Evolutionary conservation across 208 protist genomes (phyloP).

Genomic region (Naegleria lovaniensis): DNA sequence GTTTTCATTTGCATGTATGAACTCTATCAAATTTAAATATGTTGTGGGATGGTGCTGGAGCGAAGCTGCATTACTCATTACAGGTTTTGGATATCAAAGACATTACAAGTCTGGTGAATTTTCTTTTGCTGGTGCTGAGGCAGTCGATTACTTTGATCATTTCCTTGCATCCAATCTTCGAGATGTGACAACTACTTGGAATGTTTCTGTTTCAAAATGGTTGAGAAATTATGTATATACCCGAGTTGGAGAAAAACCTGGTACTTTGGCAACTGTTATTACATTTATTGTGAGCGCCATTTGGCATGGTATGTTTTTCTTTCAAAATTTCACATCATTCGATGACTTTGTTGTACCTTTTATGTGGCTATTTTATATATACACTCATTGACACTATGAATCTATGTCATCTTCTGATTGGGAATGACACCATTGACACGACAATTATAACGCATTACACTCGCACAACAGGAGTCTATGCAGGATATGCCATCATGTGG

Average conservation of each 20-base stretch:
- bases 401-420: too few species aligned
- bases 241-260: not conserved
- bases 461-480: not conserved
- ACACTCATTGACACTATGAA: too few species aligned
- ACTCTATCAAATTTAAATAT: not conserved
- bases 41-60: not conserved
- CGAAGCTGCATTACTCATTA: not conserved
- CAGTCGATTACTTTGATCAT: not conserved
- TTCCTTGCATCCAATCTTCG: not conserved
- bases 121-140: not conserved
- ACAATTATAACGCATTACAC: too few species aligned
- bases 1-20: not conserved
- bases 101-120: not conserved
- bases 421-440: too few species aligned
- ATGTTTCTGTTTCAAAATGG: not conserved
- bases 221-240: conserved; percentile 10
- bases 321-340: too few species aligned
- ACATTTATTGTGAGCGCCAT: not conserved
- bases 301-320: not conserved
- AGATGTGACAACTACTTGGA: not conserved
- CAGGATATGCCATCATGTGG: conserved; percentile 11
- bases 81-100: not conserved
- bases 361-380: too few species aligned
- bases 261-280: not conserved
- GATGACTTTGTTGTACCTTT: too few species aligned